A percentile compares a stretch with the other conserved stretches of the same genome.
These are phyloP conservation scores for Dispira simplex DNA, from an alignment of 192 early-diverging fungal species.

Conservation along the genomic window DNA sequence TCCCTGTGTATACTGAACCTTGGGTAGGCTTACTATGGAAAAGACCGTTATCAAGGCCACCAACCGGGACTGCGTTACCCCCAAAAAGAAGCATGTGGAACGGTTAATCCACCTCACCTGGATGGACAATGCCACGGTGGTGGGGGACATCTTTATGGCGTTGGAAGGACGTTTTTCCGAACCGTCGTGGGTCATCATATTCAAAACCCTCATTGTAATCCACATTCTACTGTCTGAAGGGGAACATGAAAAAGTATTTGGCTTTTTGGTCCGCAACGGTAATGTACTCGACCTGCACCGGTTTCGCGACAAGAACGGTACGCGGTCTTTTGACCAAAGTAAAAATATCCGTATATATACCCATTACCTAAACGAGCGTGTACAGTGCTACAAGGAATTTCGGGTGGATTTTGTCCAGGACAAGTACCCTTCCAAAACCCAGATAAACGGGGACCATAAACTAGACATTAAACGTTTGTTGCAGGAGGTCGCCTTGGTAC, in stretches of 20 bases:
- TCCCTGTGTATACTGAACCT: too few species aligned
- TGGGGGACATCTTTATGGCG: conserved; percentile 31
- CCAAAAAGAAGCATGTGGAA: conserved; percentile 36
- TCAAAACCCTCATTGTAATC: conserved; percentile 31
- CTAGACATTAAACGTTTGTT: conserved; percentile 26
- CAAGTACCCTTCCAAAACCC: conserved; percentile 21
- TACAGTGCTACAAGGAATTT: conserved; percentile 26
- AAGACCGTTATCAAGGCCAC: conserved; percentile 36
- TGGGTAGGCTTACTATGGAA: conserved; percentile 20
- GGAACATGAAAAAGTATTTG: conserved; percentile 22
- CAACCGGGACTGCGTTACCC: conserved; percentile 28
- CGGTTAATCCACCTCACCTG: conserved; percentile 32
- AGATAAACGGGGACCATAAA: conserved; percentile 23
- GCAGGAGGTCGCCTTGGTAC: conserved; percentile 28
- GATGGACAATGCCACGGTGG: conserved; percentile 18
- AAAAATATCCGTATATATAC: conserved; percentile 33
- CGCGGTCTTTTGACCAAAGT: conserved; percentile 32
- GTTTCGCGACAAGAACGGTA: conserved; percentile 30
- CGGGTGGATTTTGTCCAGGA: conserved; percentile 28
- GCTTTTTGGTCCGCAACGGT: conserved; percentile 21
- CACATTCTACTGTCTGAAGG: conserved; percentile 33
- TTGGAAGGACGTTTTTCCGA: conserved; percentile 30
- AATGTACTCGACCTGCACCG: conserved; percentile 26
- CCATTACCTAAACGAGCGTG: conserved; percentile 28
- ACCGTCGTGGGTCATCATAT: conserved; percentile 31